Conservation (phyloP, 2,329 filamentous ascomycete genomes). For the Nannizziopsis arthrosporioides region DNA sequence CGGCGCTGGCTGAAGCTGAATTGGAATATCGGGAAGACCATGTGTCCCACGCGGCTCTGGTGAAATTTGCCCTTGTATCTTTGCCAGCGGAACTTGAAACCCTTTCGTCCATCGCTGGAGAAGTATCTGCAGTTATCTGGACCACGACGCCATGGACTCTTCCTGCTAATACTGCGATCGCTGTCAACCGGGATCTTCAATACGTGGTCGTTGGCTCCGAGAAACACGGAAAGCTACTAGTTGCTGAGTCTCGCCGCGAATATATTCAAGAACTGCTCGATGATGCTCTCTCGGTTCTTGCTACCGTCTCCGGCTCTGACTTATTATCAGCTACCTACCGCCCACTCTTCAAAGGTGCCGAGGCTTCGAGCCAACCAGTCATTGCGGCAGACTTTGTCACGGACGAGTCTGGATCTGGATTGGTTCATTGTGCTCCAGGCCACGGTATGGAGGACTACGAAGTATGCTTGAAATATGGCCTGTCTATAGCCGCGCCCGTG, state of each 20-base stretch:
- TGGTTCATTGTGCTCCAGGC: slow-evolving; percentile 90
- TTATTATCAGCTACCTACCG: slow-evolving; percentile 56
- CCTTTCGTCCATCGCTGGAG: slow-evolving; percentile 32
- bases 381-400: slow-evolving; percentile 84
- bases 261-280: slow-evolving; percentile 41
- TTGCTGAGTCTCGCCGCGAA: slow-evolving; percentile 61
- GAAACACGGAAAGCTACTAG: slow-evolving; percentile 50
- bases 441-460: slow-evolving; percentile 97
- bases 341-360: slow-evolving; percentile 54
- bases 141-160: slow-evolving; percentile 97
- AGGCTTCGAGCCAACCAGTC: slow-evolving; percentile 52
- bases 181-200: slow-evolving; percentile 59
- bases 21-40: slow-evolving; percentile 54
- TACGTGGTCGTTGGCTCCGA: slow-evolving; percentile 57
- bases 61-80: slow-evolving; percentile 59
- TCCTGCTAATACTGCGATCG: slow-evolving; percentile 83
- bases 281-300: slow-evolving; percentile 39
- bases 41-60: slow-evolving; percentile 48
- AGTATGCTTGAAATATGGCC: slow-evolving; percentile 57
- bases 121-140: slow-evolving; percentile 80
- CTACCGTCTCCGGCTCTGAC: slow-evolving; percentile 51
- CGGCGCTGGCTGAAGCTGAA: slow-evolving; percentile 53
- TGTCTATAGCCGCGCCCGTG: slow-evolving; percentile 69
- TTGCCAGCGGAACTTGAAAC: slow-evolving; percentile 36
- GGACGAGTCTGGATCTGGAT: slow-evolving; percentile 75